These are phyloP conservation scores for Mycena amicta DNA, from an alignment of 768 basidiomycete species.

Conservation along the genomic window DNA sequence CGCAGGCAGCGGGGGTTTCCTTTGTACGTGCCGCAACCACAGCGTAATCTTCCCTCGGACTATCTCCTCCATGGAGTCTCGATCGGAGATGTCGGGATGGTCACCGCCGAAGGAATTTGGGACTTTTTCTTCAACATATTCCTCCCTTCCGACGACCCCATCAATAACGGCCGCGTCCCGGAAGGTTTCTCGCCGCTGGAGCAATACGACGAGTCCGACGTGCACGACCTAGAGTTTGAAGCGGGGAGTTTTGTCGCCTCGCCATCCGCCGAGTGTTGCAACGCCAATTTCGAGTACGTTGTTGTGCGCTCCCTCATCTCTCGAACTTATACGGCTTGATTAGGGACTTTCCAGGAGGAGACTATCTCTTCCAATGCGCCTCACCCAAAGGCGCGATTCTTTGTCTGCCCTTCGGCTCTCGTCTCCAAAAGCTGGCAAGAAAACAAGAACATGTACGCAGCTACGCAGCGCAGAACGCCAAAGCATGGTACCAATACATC, in stretches of 20 bases:
- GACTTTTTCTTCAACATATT: constrained; percentile 39
- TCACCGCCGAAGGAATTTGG: constrained; percentile 33
- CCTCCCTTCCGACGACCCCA: constrained; percentile 24
- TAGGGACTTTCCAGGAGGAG: not conserved
- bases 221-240: not conserved
- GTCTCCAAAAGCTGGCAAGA: constrained; percentile 4
- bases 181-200: constrained; percentile 22
- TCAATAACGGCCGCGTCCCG: constrained; percentile 30
- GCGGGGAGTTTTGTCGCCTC: not conserved
- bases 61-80: constrained; percentile 26
- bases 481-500: constrained; percentile 23
- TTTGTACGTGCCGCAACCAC: constrained; percentile 32
- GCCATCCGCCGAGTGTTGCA: not conserved
- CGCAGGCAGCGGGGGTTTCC: constrained; percentile 30
- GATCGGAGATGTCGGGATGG: constrained; percentile 37
- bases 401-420: constrained; percentile 21
- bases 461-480: constrained; percentile 20
- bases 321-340: too few relatives aligned
- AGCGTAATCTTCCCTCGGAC: constrained; percentile 20
- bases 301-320: not conserved
- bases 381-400: constrained; percentile 19
- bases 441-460: constrained; percentile 3
- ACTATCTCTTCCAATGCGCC: not conserved
- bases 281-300: not conserved
- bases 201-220: not conserved